A percentile compares a stretch with the other conserved stretches of the same genome.
phyloP scores from a whole-genome alignment of 2,329 filamentous ascomycete genomes.

The Arthrobotrys sphaeroides region DNA sequence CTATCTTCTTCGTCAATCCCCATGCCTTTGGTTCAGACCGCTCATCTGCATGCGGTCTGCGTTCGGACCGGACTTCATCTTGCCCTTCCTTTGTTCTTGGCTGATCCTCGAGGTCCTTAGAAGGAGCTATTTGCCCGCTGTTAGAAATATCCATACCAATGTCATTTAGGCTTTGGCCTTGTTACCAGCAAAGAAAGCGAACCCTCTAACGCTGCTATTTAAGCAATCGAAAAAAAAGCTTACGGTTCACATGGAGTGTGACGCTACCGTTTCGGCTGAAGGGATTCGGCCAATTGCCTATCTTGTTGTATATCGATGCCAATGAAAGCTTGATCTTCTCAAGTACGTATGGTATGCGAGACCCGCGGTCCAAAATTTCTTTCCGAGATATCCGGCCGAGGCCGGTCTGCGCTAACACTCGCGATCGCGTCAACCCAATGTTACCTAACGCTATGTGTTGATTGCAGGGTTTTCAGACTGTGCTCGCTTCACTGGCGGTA shows the following conservation, averaged over 20 bases:
- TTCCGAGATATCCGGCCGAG: conserved; percentile 6
- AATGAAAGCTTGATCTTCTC: neutral
- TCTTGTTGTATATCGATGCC: neutral
- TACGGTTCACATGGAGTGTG: neutral
- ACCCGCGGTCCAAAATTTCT: neutral
- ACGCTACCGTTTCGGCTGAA: conserved; percentile 17
- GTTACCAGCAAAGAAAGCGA: too few species aligned
- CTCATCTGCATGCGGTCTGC: neutral
- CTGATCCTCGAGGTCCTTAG: neutral
- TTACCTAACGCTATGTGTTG: too few species aligned
- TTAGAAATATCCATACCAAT: neutral
- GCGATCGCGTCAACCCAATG: too few species aligned
- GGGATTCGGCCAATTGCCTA: conserved; percentile 38
- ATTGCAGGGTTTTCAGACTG: too few species aligned
- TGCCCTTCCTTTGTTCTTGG: neutral
- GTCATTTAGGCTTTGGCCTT: neutral
- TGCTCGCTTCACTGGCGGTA: too few species aligned
- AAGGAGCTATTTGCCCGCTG: neutral
- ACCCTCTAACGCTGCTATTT: neutral
- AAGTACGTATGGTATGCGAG: neutral
- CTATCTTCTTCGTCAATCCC: neutral
- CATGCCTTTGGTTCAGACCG: neutral
- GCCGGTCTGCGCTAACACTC: too few species aligned
- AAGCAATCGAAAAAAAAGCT: neutral
- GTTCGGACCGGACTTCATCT: neutral